Percentiles rank a stretch among this genome's conserved stretches.
Evolutionary conservation across 2,329 filamentous ascomycete genomes (phyloP).

Genomic region (Xylariales sp.): DNA sequence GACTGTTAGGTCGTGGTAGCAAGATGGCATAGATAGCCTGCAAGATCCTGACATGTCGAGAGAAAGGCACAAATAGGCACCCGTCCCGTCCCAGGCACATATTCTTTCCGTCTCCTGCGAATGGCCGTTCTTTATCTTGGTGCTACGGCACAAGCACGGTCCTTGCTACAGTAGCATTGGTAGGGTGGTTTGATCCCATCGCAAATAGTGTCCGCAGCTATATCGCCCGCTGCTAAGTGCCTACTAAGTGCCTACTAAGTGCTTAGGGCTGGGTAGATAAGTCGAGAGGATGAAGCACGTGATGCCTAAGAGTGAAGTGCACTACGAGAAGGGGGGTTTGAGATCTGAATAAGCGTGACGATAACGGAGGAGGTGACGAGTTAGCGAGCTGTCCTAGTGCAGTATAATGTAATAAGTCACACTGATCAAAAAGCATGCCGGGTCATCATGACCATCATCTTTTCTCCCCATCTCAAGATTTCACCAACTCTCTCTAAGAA

Average conservation of each 20-base stretch:
- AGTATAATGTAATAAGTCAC: background rate
- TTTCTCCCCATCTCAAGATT: slow-evolving; percentile 2
- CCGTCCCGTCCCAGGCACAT: slow-evolving; percentile 22
- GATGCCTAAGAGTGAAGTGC: slow-evolving; percentile 25
- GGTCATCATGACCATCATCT: background rate
- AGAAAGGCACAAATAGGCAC: slow-evolving; percentile 28
- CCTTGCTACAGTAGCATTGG: slow-evolving; percentile 27
- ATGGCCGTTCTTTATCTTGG: slow-evolving; percentile 26
- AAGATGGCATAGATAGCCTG: slow-evolving; percentile 16
- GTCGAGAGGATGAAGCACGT: slow-evolving; percentile 28
- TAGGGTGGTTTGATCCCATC: slow-evolving; percentile 23
- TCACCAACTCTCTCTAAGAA: background rate
- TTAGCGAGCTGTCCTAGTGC: background rate
- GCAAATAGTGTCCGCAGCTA: slow-evolving; percentile 27
- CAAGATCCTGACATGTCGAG: slow-evolving; percentile 16
- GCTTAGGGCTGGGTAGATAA: background rate
- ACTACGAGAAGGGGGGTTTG: slow-evolving; percentile 5
- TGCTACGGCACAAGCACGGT: slow-evolving; percentile 31
- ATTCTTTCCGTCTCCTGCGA: slow-evolving; percentile 1
- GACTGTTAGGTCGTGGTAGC: slow-evolving; percentile 6
- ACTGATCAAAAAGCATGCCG: slow-evolving; percentile 3
- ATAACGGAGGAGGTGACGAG: background rate
- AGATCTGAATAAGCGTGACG: slow-evolving; percentile 23
- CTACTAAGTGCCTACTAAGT: background rate
- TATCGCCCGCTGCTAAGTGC: slow-evolving; percentile 4